A percentile compares a stretch with the other conserved stretches of the same genome.
These are phyloP conservation scores for Cordyceps javanica DNA, from an alignment of 2,329 filamentous ascomycete genomes.

Conservation along the genomic window DNA sequence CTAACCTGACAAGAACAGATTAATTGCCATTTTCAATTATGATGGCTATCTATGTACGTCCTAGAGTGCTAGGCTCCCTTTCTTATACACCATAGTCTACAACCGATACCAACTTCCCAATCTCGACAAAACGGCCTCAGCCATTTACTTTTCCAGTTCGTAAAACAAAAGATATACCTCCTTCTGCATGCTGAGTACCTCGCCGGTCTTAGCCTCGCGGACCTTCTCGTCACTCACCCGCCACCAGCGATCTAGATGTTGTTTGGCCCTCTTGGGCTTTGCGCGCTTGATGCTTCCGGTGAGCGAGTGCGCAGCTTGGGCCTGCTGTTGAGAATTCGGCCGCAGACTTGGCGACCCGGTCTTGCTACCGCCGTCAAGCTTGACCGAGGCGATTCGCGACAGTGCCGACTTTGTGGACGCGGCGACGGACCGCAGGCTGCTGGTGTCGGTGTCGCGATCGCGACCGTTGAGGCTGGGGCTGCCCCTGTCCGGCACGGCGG, in stretches of 20 bases:
- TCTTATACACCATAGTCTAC: neutral
- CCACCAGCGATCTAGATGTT: constrained; percentile 75
- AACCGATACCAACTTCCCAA: neutral
- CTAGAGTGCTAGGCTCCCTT: neutral
- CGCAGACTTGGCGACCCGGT: constrained; percentile 18
- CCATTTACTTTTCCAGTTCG: constrained; percentile 60
- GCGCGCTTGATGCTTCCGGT: constrained; percentile 21
- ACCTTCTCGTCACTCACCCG: constrained; percentile 96
- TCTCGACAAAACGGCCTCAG: neutral
- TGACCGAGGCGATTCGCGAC: constrained; percentile 40
- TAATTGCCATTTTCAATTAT: neutral
- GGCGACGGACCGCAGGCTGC: constrained; percentile 50
- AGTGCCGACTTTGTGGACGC: constrained; percentile 50
- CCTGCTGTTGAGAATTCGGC: constrained; percentile 13
- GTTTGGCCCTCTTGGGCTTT: constrained; percentile 50
- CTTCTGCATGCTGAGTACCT: constrained; percentile 87
- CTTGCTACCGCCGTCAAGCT: constrained; percentile 19
- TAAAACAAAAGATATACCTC: constrained; percentile 98
- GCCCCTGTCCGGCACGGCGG: constrained; percentile 13
- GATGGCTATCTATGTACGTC: constrained; percentile 5
- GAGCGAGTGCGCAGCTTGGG: constrained; percentile 12
- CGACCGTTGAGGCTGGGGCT: constrained; percentile 24
- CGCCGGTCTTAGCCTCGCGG: constrained; percentile 85
- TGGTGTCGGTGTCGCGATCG: constrained; percentile 41
- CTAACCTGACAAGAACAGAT: neutral